Conservation (phyloP, 345 rosid genomes). For the Turnera subulata region DNA sequence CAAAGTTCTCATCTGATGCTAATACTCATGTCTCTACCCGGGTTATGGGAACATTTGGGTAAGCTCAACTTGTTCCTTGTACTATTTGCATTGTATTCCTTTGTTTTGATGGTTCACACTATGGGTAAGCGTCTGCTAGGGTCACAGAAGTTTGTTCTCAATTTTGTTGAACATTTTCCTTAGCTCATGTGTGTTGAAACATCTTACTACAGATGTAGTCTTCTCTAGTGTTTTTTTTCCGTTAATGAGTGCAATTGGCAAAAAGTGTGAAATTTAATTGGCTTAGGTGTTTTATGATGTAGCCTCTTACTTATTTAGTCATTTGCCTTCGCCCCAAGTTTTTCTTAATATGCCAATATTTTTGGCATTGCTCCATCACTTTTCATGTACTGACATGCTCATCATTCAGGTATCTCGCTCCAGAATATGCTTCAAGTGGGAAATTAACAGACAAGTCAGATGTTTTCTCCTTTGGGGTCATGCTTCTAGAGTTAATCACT, state of each 20-base stretch:
- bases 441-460: slow-evolving; percentile 83
- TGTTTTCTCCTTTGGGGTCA: slow-evolving; percentile 84
- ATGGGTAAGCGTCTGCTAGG: too few relatives aligned
- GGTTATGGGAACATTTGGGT: slow-evolving; percentile 99
- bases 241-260: background rate
- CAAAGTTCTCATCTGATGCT: slow-evolving; percentile 68
- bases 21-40: slow-evolving; percentile 92
- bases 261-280: too few relatives aligned
- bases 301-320: background rate
- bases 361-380: background rate
- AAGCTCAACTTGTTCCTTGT: slow-evolving; percentile 12
- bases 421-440: slow-evolving; percentile 95
- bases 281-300: too few relatives aligned
- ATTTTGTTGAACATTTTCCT: slow-evolving; percentile 4
- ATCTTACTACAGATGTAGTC: background rate
- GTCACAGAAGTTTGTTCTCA: background rate
- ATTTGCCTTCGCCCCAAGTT: too few relatives aligned
- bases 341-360: background rate
- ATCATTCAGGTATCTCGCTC: slow-evolving; percentile 75
- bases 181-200: background rate
- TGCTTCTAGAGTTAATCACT: slow-evolving; percentile 85
- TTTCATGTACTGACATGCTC: slow-evolving; percentile 3
- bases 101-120: background rate
- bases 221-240: background rate
- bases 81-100: background rate